Base-by-base conservation (phyloP, 495 filamentous ascomycete genomes). In the Ramalina peruviana region DNA sequence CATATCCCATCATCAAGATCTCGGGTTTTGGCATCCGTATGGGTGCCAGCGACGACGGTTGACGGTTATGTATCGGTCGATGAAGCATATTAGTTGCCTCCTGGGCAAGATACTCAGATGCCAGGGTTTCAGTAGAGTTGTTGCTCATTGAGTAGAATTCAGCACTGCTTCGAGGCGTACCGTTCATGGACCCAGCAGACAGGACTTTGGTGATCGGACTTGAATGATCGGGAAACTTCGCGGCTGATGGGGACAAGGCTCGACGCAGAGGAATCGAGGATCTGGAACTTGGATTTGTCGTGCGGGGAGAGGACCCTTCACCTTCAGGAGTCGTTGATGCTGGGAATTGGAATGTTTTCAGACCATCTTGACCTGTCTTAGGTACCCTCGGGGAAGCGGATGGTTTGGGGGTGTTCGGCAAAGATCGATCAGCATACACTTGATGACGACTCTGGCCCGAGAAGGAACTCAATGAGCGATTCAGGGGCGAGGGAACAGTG, bases 1-100 rank as follows among this genome's bases (percentile, higher is more conserved):
- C 93, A 67, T 94, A 98, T 10, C 89, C 92, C 92, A 98, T 97
- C 80, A 98, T 89, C 46, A 98, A 65, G 15, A 83, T 78, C 66
- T 97, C 88, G 42, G 76, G 53, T 54, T 66, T 72, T 30, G 67
- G 59, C 19, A 71, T 66, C 41, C 59, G 65, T 41, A 63, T 66
- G 6, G 67, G 58, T 3, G 68, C 66, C 17, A 83, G 58, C 54
- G 67, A 79, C 21, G 85, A 88, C 54, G 68, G 68, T 54, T 80
- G 74, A 39, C 85, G 77, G 26, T 61, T 64, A 62, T 87, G 83
- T 10, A 73, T 60, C 36, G 75, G 54, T 55, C 73, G 68, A 10
- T 65, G 55, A 50, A 64, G 66, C 37, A 68, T 60, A 25, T 73
- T 62, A 43, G 70, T 70, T 6, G 72, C 67, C 9, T 79, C 77